Conservation (phyloP, 129 eudicot genomes). For the Pseudognaphalium luteoalbum region DNA sequence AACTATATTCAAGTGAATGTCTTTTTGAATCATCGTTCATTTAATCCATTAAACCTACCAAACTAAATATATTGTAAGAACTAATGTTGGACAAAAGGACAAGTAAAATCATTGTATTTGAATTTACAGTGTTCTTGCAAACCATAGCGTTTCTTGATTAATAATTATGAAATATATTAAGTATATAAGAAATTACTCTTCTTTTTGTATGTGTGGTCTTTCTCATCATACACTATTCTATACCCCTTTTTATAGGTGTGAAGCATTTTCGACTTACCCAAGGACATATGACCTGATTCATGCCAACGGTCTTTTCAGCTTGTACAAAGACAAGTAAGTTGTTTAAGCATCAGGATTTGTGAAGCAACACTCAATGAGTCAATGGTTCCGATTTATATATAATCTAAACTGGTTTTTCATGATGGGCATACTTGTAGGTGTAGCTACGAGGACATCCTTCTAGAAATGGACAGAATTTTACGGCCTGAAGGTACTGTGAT, state of each 20-base stretch:
- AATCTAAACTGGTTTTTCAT: not conserved
- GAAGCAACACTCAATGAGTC: not conserved
- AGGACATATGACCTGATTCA: conserved; percentile 71
- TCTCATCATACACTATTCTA: not conserved
- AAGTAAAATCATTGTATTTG: not conserved
- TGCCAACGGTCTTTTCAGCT: conserved; percentile 60
- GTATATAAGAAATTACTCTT: not conserved
- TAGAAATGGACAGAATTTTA: conserved; percentile 81
- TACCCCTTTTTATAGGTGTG: conserved; percentile 49
- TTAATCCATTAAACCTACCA: not conserved
- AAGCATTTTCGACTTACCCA: conserved; percentile 77
- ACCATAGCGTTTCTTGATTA: not conserved
- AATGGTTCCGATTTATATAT: not conserved
- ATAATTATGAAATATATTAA: not conserved
- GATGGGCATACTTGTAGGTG: conserved; percentile 43
- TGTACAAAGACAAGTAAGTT: conserved; percentile 64
- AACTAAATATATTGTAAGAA: not conserved
- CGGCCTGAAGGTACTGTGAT: conserved; percentile 84
- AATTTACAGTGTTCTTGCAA: not conserved
- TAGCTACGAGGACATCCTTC: conserved; percentile 59
- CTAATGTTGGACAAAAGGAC: not conserved
- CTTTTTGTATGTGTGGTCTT: not conserved
- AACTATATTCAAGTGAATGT: not conserved
- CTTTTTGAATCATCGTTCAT: not conserved
- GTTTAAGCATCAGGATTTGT: conserved; percentile 3